phyloP scores from a whole-genome alignment of 305 asterid species.

The Fraxinus paxiana region DNA sequence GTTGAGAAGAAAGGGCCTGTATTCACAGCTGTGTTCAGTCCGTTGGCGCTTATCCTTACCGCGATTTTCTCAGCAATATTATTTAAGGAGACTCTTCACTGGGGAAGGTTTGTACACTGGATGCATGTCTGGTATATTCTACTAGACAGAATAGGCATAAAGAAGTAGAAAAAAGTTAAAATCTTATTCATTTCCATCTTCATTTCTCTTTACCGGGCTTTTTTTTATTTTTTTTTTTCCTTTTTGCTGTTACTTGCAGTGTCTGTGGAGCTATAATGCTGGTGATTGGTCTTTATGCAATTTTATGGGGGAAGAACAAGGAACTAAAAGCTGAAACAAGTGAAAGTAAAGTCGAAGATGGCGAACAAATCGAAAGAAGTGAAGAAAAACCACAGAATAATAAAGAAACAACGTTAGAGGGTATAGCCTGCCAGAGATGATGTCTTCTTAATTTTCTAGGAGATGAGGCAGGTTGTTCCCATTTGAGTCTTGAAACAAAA shows the following conservation, averaged over 20 bases:
- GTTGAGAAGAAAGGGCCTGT: conserved; percentile 49
- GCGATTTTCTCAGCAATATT: conserved; percentile 42
- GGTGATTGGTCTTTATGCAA: conserved; percentile 3
- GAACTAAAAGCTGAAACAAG: conserved; percentile 5
- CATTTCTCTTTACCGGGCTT: not conserved
- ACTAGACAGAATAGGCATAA: not conserved
- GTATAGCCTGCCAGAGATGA: not conserved
- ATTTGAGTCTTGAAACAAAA: not conserved
- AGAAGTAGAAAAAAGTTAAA: not conserved
- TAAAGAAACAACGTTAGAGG: not conserved
- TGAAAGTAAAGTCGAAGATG: not conserved
- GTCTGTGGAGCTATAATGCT: conserved; percentile 22
- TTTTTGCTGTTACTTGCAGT: not conserved
- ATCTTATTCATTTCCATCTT: not conserved
- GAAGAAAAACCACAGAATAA: not conserved
- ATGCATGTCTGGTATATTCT: not conserved
- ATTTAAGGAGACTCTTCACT: conserved; percentile 41
- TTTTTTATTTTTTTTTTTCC: not conserved
- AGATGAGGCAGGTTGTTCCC: not conserved
- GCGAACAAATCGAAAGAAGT: not conserved
- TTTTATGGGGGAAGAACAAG: not conserved
- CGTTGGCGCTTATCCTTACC: conserved; percentile 38
- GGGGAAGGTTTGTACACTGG: conserved; percentile 36
- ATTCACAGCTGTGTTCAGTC: conserved; percentile 39
- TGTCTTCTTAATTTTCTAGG: not conserved